phyloP scores from a whole-genome alignment of 306 rosid genomes.

The Vicia sativa region DNA sequence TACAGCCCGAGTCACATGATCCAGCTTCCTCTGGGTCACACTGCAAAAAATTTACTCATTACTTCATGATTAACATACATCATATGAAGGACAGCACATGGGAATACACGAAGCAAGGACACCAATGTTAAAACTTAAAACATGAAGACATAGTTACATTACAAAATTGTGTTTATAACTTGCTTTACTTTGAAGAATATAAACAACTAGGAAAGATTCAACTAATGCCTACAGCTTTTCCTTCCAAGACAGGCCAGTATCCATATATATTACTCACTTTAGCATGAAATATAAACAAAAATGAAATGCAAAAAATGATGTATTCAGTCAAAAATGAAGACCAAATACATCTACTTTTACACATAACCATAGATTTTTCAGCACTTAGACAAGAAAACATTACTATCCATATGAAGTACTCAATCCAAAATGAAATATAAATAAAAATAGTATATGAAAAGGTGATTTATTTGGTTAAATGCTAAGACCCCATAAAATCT shows the following conservation, averaged over 20 bases:
- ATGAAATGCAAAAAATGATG: too few species aligned
- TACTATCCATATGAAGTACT: too few species aligned
- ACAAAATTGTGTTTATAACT: background rate
- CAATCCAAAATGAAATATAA: too few species aligned
- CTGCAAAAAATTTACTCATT: constrained; percentile 49
- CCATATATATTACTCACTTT: too few species aligned
- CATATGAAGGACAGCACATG: background rate
- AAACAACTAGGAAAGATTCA: background rate
- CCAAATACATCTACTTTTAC: too few species aligned
- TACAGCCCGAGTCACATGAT: constrained; percentile 84
- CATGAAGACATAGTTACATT: background rate
- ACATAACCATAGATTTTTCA: background rate
- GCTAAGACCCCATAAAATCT: too few species aligned
- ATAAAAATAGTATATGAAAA: too few species aligned
- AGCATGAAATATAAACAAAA: too few species aligned
- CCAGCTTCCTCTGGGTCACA: constrained; percentile 84
- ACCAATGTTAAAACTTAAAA: background rate
- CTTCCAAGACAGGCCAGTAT: background rate
- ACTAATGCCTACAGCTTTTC: background rate
- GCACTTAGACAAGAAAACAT: background rate
- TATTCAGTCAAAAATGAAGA: too few species aligned
- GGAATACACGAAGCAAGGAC: background rate
- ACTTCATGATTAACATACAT: constrained; percentile 10
- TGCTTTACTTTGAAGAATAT: background rate
- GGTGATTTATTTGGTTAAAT: too few species aligned